These are phyloP conservation scores for Colletotrichum sp. DNA, from an alignment of 2,329 filamentous ascomycete genomes.

Conservation along the genomic window DNA sequence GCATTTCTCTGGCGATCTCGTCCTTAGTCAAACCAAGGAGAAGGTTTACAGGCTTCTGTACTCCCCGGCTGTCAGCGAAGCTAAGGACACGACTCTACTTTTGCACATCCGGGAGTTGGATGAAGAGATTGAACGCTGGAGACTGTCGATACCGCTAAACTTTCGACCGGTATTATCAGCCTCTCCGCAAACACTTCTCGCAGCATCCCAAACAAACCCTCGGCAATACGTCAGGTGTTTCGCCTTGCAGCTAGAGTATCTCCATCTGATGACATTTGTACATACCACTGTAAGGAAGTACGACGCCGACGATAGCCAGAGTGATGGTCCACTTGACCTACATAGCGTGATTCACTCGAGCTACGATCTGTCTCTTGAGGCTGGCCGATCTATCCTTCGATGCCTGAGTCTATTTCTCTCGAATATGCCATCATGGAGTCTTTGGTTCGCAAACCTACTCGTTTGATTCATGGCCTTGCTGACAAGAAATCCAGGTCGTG, in stretches of 20 bases:
- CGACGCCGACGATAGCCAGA: not conserved
- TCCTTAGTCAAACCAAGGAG: not conserved
- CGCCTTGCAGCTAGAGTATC: slow-evolving; percentile 24
- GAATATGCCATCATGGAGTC: not conserved
- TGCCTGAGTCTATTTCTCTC: not conserved
- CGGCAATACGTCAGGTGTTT: not conserved
- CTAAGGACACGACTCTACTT: slow-evolving; percentile 12
- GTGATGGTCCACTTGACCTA: slow-evolving; percentile 17
- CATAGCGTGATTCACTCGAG: slow-evolving; percentile 27
- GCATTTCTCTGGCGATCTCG: not conserved
- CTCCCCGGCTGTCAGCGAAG: not conserved
- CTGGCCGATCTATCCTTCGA: slow-evolving; percentile 23
- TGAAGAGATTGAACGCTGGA: slow-evolving; percentile 36
- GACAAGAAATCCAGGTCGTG: not conserved
- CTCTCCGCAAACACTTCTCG: not conserved
- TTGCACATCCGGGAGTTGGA: slow-evolving; percentile 31
- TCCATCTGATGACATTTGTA: slow-evolving; percentile 20
- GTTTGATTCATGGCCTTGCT: not conserved
- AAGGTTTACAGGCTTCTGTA: not conserved
- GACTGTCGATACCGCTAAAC: slow-evolving; percentile 25
- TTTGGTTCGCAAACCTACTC: not conserved
- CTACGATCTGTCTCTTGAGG: slow-evolving; percentile 25
- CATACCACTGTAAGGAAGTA: slow-evolving; percentile 25
- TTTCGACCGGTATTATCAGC: slow-evolving; percentile 9
- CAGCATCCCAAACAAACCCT: not conserved